phyloP scores from a whole-genome alignment of 371 early-diverging fungal genomes.

The Mortierella sp. region DNA sequence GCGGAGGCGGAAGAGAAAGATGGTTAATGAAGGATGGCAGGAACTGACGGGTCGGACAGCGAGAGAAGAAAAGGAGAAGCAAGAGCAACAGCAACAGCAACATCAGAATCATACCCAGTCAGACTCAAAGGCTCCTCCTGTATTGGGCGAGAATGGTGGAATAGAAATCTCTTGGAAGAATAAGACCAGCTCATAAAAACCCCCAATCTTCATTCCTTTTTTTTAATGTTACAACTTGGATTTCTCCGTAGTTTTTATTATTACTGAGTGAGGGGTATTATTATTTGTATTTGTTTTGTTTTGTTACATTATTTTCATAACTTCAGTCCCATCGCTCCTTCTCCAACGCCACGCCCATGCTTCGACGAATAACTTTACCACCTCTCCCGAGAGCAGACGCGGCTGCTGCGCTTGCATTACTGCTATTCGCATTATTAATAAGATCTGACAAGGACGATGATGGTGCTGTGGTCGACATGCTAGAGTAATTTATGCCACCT shows the following conservation, averaged over 20 bases:
- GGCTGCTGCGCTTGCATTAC: slow-evolving; percentile 4
- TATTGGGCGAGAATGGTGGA: slow-evolving; percentile 48
- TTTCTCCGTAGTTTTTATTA: not conserved
- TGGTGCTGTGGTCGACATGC: not conserved
- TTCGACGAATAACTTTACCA: slow-evolving; percentile 37
- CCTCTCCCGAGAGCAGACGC: slow-evolving; percentile 29
- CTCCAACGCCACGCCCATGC: slow-evolving; percentile 31
- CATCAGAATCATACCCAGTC: slow-evolving; percentile 16
- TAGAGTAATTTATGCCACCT: slow-evolving; percentile 2
- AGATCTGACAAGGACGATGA: not conserved
- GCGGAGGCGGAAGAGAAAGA: slow-evolving; percentile 53
- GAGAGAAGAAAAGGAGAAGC: slow-evolving; percentile 47
- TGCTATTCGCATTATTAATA: not conserved
- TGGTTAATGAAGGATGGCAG: slow-evolving; percentile 57
- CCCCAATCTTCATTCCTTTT: no score
- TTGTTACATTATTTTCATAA: not conserved
- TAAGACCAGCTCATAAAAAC: slow-evolving; percentile 13
- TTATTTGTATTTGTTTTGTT: not conserved
- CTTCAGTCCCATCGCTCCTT: slow-evolving; percentile 32
- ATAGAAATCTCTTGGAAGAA: slow-evolving; percentile 50
- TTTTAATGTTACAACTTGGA: slow-evolving; percentile 5
- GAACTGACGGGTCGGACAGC: slow-evolving; percentile 57
- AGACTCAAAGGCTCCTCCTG: not conserved
- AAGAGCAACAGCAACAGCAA: not conserved
- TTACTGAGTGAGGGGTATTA: not conserved